Evolutionary conservation across 768 basidiomycete genomes (phyloP).

Genomic region (Xerocomellus chrysenteron): DNA sequence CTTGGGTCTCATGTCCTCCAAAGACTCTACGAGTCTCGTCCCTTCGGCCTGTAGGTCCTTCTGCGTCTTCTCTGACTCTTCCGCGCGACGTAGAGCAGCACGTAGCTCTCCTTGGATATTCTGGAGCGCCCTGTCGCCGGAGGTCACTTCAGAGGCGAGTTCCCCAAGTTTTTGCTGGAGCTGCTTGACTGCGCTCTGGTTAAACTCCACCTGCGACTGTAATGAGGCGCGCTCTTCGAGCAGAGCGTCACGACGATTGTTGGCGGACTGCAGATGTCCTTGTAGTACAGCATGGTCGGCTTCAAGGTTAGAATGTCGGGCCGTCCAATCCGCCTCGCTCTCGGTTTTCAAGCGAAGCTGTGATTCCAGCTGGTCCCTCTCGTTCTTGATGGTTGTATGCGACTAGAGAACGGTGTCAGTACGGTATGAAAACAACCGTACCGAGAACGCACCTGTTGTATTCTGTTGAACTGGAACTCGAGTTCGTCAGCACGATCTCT

Average conservation of each 20-base stretch:
- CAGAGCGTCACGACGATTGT: constrained; percentile 49
- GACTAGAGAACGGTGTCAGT: constrained; percentile 39
- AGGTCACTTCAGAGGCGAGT: constrained; percentile 52
- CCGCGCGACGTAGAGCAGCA: constrained; percentile 61
- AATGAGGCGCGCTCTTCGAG: constrained; percentile 50
- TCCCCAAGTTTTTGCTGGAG: constrained; percentile 60
- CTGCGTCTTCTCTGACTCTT: constrained; percentile 71
- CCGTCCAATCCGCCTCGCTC: constrained; percentile 47
- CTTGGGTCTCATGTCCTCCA: constrained; percentile 85
- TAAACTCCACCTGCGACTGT: constrained; percentile 45
- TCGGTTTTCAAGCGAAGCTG: constrained; percentile 43
- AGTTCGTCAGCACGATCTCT: constrained; percentile 82
- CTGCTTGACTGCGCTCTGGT: constrained; percentile 47
- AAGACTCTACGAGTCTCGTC: constrained; percentile 70
- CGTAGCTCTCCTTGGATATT: constrained; percentile 65
- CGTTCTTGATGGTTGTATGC: constrained; percentile 55
- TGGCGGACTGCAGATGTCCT: constrained; percentile 43
- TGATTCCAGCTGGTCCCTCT: constrained; percentile 56
- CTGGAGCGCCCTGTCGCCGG: constrained; percentile 56
- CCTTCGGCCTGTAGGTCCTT: constrained; percentile 77
- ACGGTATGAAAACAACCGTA: neutral
- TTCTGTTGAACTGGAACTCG: constrained; percentile 76
- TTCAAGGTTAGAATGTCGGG: constrained; percentile 48
- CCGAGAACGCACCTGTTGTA: constrained; percentile 60
- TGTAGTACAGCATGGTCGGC: constrained; percentile 39